Evolutionary conservation across 768 basidiomycete genomes (phyloP), one percentile per base, ranked within the genome.

Genomic region (Xanthoconium purpureum): DNA sequence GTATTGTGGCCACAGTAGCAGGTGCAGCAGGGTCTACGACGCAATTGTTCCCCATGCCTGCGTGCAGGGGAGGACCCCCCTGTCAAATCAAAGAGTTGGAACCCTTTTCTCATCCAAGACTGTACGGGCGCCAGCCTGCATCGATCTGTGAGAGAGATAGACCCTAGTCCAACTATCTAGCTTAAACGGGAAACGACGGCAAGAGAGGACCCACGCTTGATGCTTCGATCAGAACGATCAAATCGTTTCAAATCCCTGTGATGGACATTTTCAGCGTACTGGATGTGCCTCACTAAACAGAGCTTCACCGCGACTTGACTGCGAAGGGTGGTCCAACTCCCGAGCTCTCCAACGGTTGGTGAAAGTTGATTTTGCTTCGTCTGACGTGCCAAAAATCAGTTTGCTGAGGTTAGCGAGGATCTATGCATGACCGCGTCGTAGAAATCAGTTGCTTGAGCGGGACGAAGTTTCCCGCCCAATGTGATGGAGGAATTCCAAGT

Each of bases 111-210:
- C 54, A 42, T 57, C 18, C 37, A 35, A 52, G 32, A 51, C 29
- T 8, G 24, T 39, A 47, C 24, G 37, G 32, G 18, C 36, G 30
- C 40, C 57, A 43, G 40, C 37, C 43, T 52, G 24, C n/a, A 15
- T 55, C 46, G 38, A 39, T 47, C 51, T 60, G 46, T 59, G 52
- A 54, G 55, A 64, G 54, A 33, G 20, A 43, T 52, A 50, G 20
- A 39, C 24, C 15, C 50, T 49, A 35, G 28, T 6, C 35, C 42
- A 24, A 24, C 24, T 24, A 53, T 55, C 55, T 52, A 56, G 12
- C 64, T 66, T 47, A 55, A 66, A 62, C 40, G 45, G 65, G 66
- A 24, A 56, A 67, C 50, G 15, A 6, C 1, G 28, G 39, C 39
- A 24, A 46, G 10, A 48, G 9, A 45, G 50, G 52, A 58, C 62